phyloP scores from a whole-genome alignment of 2,329 filamentous ascomycete species.

The Fusarium circinatum region DNA sequence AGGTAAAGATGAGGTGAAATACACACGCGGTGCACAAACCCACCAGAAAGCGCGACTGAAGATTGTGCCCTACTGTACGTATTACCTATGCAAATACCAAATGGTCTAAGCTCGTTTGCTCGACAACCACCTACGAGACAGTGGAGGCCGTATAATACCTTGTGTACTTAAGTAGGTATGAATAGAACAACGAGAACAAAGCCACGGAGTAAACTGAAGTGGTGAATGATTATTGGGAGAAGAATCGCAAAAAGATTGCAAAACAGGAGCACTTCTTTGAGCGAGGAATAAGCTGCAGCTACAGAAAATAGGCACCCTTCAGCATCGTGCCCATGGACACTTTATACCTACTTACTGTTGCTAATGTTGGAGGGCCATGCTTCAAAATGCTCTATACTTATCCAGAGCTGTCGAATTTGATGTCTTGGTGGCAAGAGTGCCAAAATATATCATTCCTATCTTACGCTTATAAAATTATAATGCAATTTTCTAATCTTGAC shows the following conservation, averaged over 20 bases:
- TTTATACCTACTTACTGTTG: not conserved
- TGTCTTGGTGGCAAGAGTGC: not conserved
- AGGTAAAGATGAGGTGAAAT: not conserved
- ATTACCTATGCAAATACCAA: not conserved
- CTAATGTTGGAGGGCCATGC: not conserved
- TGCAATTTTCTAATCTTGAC: not conserved
- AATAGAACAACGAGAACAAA: not conserved
- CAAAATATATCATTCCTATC: not conserved
- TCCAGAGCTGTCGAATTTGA: not conserved
- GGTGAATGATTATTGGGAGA: not conserved
- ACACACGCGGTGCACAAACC: not conserved
- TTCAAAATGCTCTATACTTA: not conserved
- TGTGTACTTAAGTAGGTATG: not conserved
- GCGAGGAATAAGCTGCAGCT: constrained; percentile 4
- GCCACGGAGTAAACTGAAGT: not conserved
- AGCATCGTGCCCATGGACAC: not conserved
- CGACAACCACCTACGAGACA: not conserved
- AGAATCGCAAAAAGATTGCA: not conserved
- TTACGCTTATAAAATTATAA: not conserved
- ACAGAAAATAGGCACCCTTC: not conserved
- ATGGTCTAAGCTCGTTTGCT: constrained; percentile 18
- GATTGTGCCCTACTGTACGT: not conserved
- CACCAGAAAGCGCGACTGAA: constrained; percentile 10
- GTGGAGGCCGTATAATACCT: not conserved
- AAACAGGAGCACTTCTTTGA: not conserved